These are phyloP conservation scores for Monascus ruber DNA, from an alignment of 2,329 filamentous ascomycete genomes.

Conservation along the genomic window DNA sequence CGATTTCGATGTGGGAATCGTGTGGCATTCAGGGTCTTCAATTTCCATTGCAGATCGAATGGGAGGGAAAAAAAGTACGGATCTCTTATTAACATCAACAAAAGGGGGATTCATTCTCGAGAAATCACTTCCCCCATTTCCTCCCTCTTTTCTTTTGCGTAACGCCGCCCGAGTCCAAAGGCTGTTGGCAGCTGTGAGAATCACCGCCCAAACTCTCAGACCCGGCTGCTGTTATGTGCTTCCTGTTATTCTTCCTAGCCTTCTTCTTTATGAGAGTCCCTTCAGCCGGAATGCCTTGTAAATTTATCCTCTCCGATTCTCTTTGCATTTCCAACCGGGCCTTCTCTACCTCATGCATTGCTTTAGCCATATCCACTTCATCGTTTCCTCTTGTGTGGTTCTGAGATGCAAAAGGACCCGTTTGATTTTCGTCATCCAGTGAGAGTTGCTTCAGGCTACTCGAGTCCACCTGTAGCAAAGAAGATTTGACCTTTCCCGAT, in stretches of 20 bases:
- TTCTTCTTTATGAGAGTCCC: conserved; percentile 49
- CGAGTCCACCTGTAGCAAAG: conserved; percentile 74
- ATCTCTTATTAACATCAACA: too few species aligned
- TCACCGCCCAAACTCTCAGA: too few species aligned
- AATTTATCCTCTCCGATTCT: conserved; percentile 35
- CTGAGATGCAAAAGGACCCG: conserved; percentile 8
- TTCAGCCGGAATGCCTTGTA: conserved; percentile 38
- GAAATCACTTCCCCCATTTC: too few species aligned
- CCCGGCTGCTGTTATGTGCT: not conserved
- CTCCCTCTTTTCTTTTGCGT: too few species aligned
- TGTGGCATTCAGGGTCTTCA: too few species aligned
- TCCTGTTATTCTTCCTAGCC: conserved; percentile 26
- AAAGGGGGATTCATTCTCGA: too few species aligned
- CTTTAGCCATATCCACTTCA: conserved; percentile 78
- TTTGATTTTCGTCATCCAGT: conserved; percentile 44
- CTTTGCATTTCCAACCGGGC: conserved; percentile 71
- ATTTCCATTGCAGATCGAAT: too few species aligned
- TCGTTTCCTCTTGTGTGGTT: conserved; percentile 56
- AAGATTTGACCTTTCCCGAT: conserved; percentile 42
- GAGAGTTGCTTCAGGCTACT: conserved; percentile 65
- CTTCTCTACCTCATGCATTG: conserved; percentile 78
- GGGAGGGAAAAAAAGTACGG: too few species aligned
- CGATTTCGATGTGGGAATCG: too few species aligned
- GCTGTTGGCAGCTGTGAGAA: too few species aligned
- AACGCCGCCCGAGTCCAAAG: too few species aligned